Base-by-base conservation (phyloP, 208 protist species). In the Leishmania braziliensis region DNA sequence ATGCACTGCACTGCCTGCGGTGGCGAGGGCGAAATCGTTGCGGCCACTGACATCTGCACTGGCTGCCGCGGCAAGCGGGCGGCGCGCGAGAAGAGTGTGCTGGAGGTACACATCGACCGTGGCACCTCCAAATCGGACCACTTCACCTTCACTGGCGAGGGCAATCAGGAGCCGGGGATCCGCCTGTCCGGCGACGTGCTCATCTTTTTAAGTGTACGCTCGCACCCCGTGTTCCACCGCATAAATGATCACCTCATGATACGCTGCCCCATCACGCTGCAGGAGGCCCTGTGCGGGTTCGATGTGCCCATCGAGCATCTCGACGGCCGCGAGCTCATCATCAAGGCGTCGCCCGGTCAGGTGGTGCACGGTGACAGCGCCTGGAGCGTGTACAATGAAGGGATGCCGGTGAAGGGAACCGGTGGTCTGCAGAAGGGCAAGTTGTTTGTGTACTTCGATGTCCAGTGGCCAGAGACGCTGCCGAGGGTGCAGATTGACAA, bases 61-160 rank as follows among this genome's bases (percentile, higher is more conserved):
- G 69, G 78, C 66, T 99, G 99, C 86, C 84, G 87, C n/a, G 99
- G 99, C 60, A 91, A 97, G 75, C 95, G 98, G 79, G 89, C 92
- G 10, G 86, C 96, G 18, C 88, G 94, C 50, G 97, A 99, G 76
- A 89, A 95, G 75, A 98, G 98, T 85, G 87, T 98, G 65, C 81
- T 99, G 23, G 97, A 99, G 72, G 97, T 99, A 5, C 82, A 97
- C 76, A 97, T 99, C 75, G 98, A 99, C 70, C 91, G 91, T 26
- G 99, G 99, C 60, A 98, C 98, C 89, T 83, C 88, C 68, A 79
- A 98, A 54, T 92, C 93, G 63, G 97, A 99, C 83, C 95, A 98
- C 69, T 93, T 99, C 65, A 86, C 84, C 23, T 99, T 99, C 83
- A 72, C 79, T 16, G 98, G 98, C 23, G 98, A 99, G 85, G 99